phyloP scores from a whole-genome alignment of 1,139 yeast genomes.

The Protomyces arabidopsidicola region DNA sequence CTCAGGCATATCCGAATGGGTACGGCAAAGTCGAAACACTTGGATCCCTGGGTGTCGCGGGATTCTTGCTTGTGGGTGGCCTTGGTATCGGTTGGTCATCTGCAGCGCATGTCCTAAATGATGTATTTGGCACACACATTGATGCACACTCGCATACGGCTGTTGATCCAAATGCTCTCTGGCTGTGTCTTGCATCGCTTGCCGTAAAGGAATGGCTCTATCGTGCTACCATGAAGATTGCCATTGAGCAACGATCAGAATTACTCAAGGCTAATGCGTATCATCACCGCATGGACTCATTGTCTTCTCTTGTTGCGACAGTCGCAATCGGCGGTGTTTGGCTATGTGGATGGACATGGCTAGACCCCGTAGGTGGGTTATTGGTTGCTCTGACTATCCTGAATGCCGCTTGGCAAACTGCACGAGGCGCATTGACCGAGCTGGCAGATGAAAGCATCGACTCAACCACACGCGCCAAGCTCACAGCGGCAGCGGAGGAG shows the following conservation, averaged over 20 bases:
- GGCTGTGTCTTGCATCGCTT: conserved; percentile 89
- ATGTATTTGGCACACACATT: conserved; percentile 34
- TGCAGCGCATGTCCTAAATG: conserved; percentile 23
- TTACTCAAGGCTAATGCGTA: conserved; percentile 95
- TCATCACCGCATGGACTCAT: conserved; percentile 96
- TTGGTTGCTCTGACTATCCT: conserved; percentile 75
- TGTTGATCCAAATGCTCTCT: conserved; percentile 78
- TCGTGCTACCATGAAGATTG: conserved; percentile 74
- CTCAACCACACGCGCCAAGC: conserved; percentile 26
- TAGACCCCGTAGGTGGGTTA: conserved; percentile 88
- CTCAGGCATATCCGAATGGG: conserved; percentile 70
- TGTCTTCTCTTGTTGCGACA: conserved; percentile 87
- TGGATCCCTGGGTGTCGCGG: conserved; percentile 84
- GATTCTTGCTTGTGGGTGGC: conserved; percentile 80
- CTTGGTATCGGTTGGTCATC: conserved; percentile 61
- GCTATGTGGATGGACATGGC: conserved; percentile 58
- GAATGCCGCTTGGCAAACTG: conserved; percentile 77
- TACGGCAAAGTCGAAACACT: conserved; percentile 89
- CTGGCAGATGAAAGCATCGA: conserved; percentile 54
- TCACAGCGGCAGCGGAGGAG: conserved; percentile 24
- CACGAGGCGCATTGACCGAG: conserved; percentile 64
- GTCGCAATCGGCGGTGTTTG: conserved; percentile 81
- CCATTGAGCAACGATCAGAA: conserved; percentile 69
- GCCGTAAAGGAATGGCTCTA: conserved; percentile 80
- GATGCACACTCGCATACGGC: conserved; percentile 49